Percentiles rank a stretch among this genome's conserved stretches.
Conservation (phyloP, 352 stramenopile species). For the Phytophthora agathidicida region DNA sequence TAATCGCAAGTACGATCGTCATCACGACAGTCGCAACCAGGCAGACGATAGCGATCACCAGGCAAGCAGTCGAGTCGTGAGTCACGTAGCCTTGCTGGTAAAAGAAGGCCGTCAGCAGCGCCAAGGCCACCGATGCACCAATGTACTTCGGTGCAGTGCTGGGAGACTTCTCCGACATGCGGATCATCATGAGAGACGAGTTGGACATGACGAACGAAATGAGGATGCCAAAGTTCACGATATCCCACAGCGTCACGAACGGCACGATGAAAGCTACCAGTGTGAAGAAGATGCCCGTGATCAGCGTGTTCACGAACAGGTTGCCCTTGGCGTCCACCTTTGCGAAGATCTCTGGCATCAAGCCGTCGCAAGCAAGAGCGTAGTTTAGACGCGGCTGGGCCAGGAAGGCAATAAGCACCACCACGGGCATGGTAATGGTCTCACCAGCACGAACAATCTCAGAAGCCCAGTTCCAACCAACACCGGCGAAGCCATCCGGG, state of each 20-base stretch:
- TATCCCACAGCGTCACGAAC: constrained; percentile 67
- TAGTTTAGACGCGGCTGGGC: constrained; percentile 91
- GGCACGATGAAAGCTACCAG: constrained; percentile 58
- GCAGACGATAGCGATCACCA: constrained; percentile 42
- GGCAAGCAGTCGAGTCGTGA: constrained; percentile 26
- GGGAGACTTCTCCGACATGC: constrained; percentile 44
- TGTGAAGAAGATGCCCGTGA: constrained; percentile 52
- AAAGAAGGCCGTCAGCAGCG: constrained; percentile 39
- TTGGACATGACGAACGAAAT: constrained; percentile 80
- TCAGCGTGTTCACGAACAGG: constrained; percentile 61
- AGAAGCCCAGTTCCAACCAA: constrained; percentile 31
- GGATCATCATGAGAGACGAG: constrained; percentile 53
- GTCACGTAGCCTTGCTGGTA: constrained; percentile 52
- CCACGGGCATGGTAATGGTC: constrained; percentile 83
- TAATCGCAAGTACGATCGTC: constrained; percentile 39
- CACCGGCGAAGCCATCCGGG: constrained; percentile 29
- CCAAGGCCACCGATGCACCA: constrained; percentile 22
- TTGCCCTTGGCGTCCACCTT: constrained; percentile 64
- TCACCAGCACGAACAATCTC: constrained; percentile 41
- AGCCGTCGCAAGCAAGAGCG: constrained; percentile 87
- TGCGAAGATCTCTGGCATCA: constrained; percentile 89
- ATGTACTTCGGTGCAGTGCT: constrained; percentile 42
- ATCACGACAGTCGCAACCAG: constrained; percentile 31
- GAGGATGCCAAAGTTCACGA: constrained; percentile 72
- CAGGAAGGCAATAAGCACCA: constrained; percentile 90